Evolutionary conservation across 352 stramenopile species (phyloP), one percentile per base, ranked within the genome.

Genomic region (Pythium utonaiense): DNA sequence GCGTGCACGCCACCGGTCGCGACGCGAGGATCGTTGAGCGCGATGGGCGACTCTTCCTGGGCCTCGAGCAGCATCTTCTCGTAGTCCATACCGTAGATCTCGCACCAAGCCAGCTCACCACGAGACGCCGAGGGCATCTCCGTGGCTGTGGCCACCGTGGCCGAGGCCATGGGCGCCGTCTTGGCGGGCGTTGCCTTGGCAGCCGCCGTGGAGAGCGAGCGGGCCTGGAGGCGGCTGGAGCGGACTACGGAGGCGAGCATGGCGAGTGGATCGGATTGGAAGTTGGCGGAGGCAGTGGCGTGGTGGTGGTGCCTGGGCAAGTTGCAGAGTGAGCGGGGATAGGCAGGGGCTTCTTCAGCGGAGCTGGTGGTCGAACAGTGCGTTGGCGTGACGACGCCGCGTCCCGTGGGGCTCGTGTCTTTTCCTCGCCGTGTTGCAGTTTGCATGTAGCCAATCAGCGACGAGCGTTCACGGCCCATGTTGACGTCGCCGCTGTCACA

Each of bases 1-100:
- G 9, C 12, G 31, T 47, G 8, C 53, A 16, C 7, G 61, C 19
- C 10, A 6, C 22, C 30, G 31, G 6, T 30, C 12, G 9, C 36
- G 36, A 12, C 51, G 24, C 22, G 19, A 9, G 21, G 54, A 36
- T 57, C 28, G 60, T 67, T 64, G 47, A 67, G 42, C 57, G 52
- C 47, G 51, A 79, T 60, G 9, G 80, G 80, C 16, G 74, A 61
- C 40, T 91, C 80, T 0, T 83, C 63, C 44, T 88, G 69, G 21
- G 80, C 75, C 28, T 91, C 77, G 41, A 77, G 64, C 17, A 91
- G 62, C 70, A 88, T 71, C 57, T 80, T 71, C 57, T 84, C 70
- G 64, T 91, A 88, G 78, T 91, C 77, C 17, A 91, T 73, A 25
- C 80, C 80, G 56, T 91, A 91, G 44, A 91, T 74, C 58, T 91